These are phyloP conservation scores for Suillus placidus DNA, from an alignment of 768 basidiomycete genomes.

Conservation along the genomic window DNA sequence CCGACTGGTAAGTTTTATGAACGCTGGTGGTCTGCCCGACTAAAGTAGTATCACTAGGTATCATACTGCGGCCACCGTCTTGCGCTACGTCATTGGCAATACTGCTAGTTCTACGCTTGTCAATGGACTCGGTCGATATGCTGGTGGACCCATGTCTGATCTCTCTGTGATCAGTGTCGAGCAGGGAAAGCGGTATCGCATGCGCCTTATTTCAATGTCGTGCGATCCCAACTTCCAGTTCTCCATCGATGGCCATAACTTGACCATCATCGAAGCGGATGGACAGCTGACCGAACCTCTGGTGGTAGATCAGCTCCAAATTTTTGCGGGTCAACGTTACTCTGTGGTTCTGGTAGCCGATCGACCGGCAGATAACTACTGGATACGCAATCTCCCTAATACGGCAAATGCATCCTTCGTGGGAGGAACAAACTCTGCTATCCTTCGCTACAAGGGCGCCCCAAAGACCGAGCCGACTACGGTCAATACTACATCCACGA, in stretches of 20 bases:
- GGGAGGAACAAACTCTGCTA: slow-evolving; percentile 56
- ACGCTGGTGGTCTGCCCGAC: neutral
- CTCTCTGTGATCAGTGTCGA: slow-evolving; percentile 39
- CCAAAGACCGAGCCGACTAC: slow-evolving; percentile 42
- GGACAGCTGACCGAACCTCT: slow-evolving; percentile 42
- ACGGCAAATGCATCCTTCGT: slow-evolving; percentile 23
- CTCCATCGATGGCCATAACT: slow-evolving; percentile 46
- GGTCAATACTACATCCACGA: slow-evolving; percentile 23
- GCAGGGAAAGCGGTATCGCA: slow-evolving; percentile 39
- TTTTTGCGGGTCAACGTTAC: slow-evolving; percentile 40
- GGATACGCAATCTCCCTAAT: slow-evolving; percentile 46
- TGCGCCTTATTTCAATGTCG: slow-evolving; percentile 40
- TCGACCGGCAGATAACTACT: slow-evolving; percentile 42
- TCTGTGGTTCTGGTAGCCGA: slow-evolving; percentile 36
- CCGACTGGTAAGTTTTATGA: slow-evolving; percentile 35
- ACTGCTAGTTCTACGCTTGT: slow-evolving; percentile 36
- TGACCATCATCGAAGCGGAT: slow-evolving; percentile 53
- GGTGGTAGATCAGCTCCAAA: slow-evolving; percentile 41
- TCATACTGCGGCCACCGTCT: slow-evolving; percentile 25
- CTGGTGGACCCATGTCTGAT: slow-evolving; percentile 34
- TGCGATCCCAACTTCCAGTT: slow-evolving; percentile 48
- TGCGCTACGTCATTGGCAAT: slow-evolving; percentile 12
- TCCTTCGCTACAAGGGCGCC: slow-evolving; percentile 52
- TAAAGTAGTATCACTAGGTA: slow-evolving; percentile 19
- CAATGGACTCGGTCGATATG: slow-evolving; percentile 43